Conservation (phyloP, 768 basidiomycete species). For the Ramaria rubella region DNA sequence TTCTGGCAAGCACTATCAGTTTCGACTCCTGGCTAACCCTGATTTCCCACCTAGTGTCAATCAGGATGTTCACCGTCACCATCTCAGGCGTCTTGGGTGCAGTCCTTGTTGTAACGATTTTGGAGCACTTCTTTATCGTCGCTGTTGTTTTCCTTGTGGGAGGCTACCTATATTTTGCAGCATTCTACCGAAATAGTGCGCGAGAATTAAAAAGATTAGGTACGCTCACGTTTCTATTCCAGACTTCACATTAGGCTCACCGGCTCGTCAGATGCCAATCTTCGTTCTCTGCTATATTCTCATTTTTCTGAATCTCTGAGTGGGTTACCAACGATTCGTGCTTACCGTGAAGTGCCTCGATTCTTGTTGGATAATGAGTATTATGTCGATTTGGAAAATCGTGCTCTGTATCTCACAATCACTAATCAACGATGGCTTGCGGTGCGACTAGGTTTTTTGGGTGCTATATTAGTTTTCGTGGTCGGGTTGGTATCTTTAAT, state of each 20-base stretch:
- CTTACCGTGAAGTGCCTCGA: constrained; percentile 56
- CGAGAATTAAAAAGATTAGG: constrained; percentile 61
- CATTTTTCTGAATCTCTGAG: constrained; percentile 74
- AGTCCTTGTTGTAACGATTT: constrained; percentile 47
- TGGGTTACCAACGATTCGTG: constrained; percentile 64
- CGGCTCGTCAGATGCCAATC: constrained; percentile 51
- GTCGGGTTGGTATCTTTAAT: constrained; percentile 26
- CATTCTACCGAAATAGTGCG: constrained; percentile 65
- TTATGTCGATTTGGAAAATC: constrained; percentile 67
- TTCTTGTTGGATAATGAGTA: constrained; percentile 61
- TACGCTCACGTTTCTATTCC: constrained; percentile 13
- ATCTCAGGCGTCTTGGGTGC: constrained; percentile 45
- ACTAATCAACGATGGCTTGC: constrained; percentile 72
- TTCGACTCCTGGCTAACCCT: no score
- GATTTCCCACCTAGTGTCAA: constrained; percentile 32
- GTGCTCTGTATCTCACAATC: constrained; percentile 59
- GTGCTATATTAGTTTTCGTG: constrained; percentile 49
- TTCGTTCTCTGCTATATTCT: constrained; percentile 69
- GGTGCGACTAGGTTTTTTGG: constrained; percentile 64
- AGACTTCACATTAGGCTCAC: neutral
- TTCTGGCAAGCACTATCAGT: constrained; percentile 40
- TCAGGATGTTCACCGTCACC: constrained; percentile 46
- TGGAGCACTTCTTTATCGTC: constrained; percentile 34
- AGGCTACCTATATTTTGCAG: constrained; percentile 60
- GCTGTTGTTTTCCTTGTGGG: constrained; percentile 46